Conservation (phyloP, 768 basidiomycete species). For the Pisolithus orientalis region DNA sequence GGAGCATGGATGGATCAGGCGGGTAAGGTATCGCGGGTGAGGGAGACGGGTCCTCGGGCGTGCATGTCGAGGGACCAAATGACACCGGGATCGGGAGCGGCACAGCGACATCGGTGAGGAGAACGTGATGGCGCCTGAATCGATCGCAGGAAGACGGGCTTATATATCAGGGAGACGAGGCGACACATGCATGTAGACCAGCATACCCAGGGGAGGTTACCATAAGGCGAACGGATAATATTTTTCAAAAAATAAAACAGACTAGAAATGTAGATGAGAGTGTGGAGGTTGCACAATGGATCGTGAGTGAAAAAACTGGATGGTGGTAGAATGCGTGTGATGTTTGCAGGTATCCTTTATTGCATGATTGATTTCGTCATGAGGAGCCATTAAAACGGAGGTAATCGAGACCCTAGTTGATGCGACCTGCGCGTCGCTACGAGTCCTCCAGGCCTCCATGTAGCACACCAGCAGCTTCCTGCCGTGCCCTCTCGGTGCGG, state of each 20-base stretch:
- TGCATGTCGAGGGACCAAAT: neutral
- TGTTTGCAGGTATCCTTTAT: constrained; percentile 5
- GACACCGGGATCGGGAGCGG: neutral
- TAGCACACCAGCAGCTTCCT: constrained; percentile 13
- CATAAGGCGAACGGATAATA: neutral
- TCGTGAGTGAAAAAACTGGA: constrained; percentile 2
- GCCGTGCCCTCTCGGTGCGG: constrained; percentile 28
- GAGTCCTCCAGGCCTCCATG: neutral
- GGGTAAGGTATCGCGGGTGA: neutral
- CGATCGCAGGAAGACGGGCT: neutral
- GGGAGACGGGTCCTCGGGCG: neutral
- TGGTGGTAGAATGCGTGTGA: constrained; percentile 6
- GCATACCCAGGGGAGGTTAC: neutral
- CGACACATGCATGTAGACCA: neutral
- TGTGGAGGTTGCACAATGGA: constrained; percentile 1
- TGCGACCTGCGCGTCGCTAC: neutral
- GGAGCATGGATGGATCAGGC: too few species aligned
- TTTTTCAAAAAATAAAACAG: neutral
- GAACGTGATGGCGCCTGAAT: neutral
- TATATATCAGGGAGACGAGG: neutral
- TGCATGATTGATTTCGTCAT: constrained; percentile 3
- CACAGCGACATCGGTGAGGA: neutral
- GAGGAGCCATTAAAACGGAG: neutral
- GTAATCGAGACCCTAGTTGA: neutral
- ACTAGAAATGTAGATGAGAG: neutral